These are phyloP conservation scores for Debaryomyces fabryi DNA, from an alignment of 1,139 yeast species.

Conservation along the genomic window DNA sequence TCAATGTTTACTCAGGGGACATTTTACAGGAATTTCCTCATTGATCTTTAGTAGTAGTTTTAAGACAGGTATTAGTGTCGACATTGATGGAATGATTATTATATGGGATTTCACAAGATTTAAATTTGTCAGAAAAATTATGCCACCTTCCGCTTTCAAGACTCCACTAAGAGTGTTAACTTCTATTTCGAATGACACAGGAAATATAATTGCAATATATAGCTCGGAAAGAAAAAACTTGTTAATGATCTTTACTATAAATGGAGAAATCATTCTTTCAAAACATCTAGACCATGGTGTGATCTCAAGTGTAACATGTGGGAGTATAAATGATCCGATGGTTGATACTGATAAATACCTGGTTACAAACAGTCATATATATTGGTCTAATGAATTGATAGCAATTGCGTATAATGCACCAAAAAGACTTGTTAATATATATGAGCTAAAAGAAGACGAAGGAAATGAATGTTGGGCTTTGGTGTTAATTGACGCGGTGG, in stretches of 20 bases:
- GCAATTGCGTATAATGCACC: slow-evolving; percentile 26
- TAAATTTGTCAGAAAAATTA: slow-evolving; percentile 49
- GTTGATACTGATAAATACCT: slow-evolving; percentile 29
- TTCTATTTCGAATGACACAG: slow-evolving; percentile 58
- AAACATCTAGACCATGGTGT: slow-evolving; percentile 19
- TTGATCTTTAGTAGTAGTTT: slow-evolving; percentile 52
- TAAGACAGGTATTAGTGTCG: slow-evolving; percentile 55
- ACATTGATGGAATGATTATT: slow-evolving; percentile 49
- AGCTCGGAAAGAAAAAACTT: slow-evolving; percentile 17
- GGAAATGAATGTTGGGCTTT: slow-evolving; percentile 27
- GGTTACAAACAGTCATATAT: slow-evolving; percentile 31
- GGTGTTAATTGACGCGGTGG: slow-evolving; percentile 21
- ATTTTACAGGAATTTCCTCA: slow-evolving; percentile 42
- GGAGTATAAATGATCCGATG: slow-evolving; percentile 31
- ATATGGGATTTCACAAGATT: slow-evolving; percentile 63
- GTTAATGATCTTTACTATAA: slow-evolving; percentile 50
- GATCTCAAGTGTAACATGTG: slow-evolving; percentile 34
- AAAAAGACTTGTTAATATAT: slow-evolving; percentile 24
- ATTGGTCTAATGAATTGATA: slow-evolving; percentile 43
- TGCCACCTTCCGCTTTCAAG: slow-evolving; percentile 16
- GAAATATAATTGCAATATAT: slow-evolving; percentile 48
- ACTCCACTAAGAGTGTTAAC: slow-evolving; percentile 25
- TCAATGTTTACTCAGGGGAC: slow-evolving; percentile 57
- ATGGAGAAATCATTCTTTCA: slow-evolving; percentile 49
- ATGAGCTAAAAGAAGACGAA: slow-evolving; percentile 21